These are phyloP conservation scores for Arabidopsis hybrid DNA, from an alignment of 441 rosid species.

Conservation along the genomic window DNA sequence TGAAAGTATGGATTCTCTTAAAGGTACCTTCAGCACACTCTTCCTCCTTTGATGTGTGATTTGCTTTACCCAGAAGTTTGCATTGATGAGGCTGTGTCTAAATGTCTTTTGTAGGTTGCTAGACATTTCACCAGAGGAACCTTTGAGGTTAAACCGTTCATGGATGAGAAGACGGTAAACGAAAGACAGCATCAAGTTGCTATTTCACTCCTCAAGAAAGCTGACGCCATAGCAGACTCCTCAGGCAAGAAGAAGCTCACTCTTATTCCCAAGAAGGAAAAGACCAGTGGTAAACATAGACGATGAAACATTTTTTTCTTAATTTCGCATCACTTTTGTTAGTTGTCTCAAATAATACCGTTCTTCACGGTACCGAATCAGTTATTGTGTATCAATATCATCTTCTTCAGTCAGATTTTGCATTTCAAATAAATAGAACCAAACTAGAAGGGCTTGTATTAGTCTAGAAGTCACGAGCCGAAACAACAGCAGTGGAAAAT, in stretches of 20 bases:
- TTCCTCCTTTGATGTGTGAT: conserved; percentile 2
- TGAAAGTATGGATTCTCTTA: conserved; percentile 91
- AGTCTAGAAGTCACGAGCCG: conserved; percentile 25
- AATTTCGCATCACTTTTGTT: conserved; percentile 10
- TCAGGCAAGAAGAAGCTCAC: conserved; percentile 76
- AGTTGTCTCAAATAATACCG: conserved; percentile 9
- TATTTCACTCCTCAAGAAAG: conserved; percentile 65
- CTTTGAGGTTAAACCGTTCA: conserved; percentile 80
- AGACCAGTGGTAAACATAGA: conserved; percentile 53
- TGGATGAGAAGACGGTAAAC: conserved; percentile 60
- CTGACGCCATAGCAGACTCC: conserved; percentile 58
- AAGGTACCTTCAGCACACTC: conserved; percentile 59
- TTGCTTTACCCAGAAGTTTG: background rate
- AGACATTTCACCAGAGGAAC: conserved; percentile 85
- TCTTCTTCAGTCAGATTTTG: conserved; percentile 25
- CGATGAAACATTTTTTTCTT: conserved; percentile 21
- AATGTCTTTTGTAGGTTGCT: conserved; percentile 63
- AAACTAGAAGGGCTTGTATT: background rate
- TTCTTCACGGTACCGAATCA: background rate
- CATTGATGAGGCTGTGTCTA: conserved; percentile 17
- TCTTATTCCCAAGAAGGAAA: conserved; percentile 72
- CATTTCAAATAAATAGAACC: conserved; percentile 10
- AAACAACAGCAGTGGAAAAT: conserved; percentile 8
- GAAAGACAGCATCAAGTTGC: conserved; percentile 64
- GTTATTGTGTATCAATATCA: conserved; percentile 31